phyloP scores from a whole-genome alignment of 768 basidiomycete species.

The Pleurotus salmoneostramineus region DNA sequence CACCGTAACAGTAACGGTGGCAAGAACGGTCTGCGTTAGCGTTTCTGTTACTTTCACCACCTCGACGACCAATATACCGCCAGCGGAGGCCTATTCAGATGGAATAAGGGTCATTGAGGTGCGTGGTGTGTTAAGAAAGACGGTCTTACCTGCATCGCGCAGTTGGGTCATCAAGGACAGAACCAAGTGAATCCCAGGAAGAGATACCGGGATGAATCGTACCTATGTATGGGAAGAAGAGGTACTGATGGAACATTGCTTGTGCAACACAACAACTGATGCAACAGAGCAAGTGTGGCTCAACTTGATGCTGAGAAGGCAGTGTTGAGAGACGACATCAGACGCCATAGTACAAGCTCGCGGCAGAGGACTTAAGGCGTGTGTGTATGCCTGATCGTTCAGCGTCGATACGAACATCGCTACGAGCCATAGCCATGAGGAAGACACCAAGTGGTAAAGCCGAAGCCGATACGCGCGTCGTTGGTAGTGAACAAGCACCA shows the following conservation, averaged over 20 bases:
- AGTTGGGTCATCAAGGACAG: not conserved
- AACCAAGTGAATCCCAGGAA: not conserved
- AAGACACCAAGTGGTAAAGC: too few species aligned
- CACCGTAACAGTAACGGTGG: not conserved
- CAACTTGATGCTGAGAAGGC: too few species aligned
- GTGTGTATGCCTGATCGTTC: too few species aligned
- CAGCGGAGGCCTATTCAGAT: not conserved
- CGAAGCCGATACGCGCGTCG: too few species aligned
- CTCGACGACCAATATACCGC: not conserved
- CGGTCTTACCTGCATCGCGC: not conserved
- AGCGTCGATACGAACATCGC: too few species aligned
- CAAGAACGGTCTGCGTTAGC: not conserved
- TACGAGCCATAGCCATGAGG: too few species aligned
- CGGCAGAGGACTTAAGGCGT: too few species aligned
- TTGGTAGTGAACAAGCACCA: too few species aligned
- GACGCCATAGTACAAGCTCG: too few species aligned
- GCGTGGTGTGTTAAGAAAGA: not conserved
- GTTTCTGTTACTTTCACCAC: not conserved
- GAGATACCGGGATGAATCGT: not conserved
- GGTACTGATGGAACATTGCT: too few species aligned
- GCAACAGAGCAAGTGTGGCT: not conserved
- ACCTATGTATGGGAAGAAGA: too few species aligned
- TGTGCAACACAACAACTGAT: not conserved
- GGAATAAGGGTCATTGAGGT: not conserved
- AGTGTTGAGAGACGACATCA: too few species aligned